These are phyloP conservation scores for Manihot esculenta DNA, from an alignment of 441 rosid genomes.

Conservation along the genomic window DNA sequence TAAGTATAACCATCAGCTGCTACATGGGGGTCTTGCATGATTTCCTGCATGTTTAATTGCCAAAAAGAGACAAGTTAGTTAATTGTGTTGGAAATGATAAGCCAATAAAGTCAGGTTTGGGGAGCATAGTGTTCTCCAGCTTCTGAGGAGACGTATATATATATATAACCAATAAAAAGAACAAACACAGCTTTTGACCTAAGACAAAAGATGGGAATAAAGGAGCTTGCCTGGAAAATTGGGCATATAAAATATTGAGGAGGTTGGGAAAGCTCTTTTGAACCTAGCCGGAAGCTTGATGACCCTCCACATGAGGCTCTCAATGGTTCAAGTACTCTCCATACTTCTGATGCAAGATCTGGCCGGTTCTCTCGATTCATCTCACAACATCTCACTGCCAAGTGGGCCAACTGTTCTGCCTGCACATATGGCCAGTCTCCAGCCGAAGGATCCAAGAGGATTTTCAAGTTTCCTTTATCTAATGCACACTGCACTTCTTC, in stretches of 20 bases:
- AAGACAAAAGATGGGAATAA: conserved; percentile 6
- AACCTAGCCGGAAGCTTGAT: conserved; percentile 48
- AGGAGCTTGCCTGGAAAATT: conserved; percentile 69
- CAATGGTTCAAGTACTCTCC: conserved; percentile 95
- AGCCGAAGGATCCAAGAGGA: conserved; percentile 80
- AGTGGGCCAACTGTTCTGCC: conserved; percentile 85
- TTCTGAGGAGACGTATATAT: too few relatives aligned
- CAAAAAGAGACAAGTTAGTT: background rate
- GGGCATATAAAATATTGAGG: conserved; percentile 91
- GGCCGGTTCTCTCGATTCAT: conserved; percentile 71
- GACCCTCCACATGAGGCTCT: conserved; percentile 83
- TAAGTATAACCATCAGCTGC: conserved; percentile 93
- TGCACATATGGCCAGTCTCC: conserved; percentile 98
- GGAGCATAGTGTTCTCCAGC: background rate
- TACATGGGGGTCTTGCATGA: conserved; percentile 93
- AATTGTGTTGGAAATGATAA: background rate
- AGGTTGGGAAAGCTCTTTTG: conserved; percentile 58
- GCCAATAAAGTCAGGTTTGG: background rate
- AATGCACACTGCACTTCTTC: conserved; percentile 75
- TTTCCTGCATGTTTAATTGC: conserved; percentile 56
- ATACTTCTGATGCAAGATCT: conserved; percentile 74
- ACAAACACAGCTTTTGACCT: too few relatives aligned
- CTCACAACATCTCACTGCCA: conserved; percentile 90
- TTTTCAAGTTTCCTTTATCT: conserved; percentile 53
- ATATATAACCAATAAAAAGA: too few relatives aligned